These are phyloP conservation scores for Combretum micranthum DNA, from an alignment of 345 rosid species.

Conservation along the genomic window DNA sequence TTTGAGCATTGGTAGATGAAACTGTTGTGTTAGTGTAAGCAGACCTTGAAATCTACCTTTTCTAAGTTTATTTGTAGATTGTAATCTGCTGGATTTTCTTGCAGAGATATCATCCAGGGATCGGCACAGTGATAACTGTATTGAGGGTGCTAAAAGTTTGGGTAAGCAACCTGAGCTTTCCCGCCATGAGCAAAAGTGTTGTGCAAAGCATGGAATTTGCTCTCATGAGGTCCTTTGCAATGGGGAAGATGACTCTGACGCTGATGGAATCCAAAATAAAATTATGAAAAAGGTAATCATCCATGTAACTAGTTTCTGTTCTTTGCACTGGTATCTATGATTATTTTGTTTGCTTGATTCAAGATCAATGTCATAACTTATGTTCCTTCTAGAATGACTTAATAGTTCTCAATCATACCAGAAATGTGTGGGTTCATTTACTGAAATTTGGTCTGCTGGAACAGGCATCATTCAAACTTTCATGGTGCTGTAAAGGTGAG, in stretches of 20 bases:
- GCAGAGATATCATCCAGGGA: slow-evolving; percentile 38
- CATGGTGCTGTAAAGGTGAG: slow-evolving; percentile 91
- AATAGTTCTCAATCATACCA: too few relatives aligned
- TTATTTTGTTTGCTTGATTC: too few relatives aligned
- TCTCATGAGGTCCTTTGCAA: slow-evolving; percentile 83
- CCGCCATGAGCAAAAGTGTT: slow-evolving; percentile 26
- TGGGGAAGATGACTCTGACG: slow-evolving; percentile 30
- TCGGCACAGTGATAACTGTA: slow-evolving; percentile 19
- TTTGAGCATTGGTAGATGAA: too few relatives aligned
- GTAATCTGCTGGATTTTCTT: slow-evolving; percentile 18
- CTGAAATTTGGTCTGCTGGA: slow-evolving; percentile 17
- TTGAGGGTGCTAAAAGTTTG: slow-evolving; percentile 27
- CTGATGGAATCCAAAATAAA: slow-evolving; percentile 26
- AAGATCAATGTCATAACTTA: not conserved
- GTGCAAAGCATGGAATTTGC: slow-evolving; percentile 65
- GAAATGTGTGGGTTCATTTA: not conserved
- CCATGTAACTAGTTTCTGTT: not conserved
- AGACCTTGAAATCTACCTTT: too few relatives aligned
- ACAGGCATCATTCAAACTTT: slow-evolving; percentile 96
- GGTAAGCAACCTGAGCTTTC: slow-evolving; percentile 24
- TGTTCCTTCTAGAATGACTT: not conserved
- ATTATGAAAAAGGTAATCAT: slow-evolving; percentile 71
- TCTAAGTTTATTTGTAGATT: not conserved
- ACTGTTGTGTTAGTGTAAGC: too few relatives aligned
- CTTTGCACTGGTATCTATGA: not conserved